phyloP scores from a whole-genome alignment of 169 alveolate species.

The Plasmodium falciparum region DNA sequence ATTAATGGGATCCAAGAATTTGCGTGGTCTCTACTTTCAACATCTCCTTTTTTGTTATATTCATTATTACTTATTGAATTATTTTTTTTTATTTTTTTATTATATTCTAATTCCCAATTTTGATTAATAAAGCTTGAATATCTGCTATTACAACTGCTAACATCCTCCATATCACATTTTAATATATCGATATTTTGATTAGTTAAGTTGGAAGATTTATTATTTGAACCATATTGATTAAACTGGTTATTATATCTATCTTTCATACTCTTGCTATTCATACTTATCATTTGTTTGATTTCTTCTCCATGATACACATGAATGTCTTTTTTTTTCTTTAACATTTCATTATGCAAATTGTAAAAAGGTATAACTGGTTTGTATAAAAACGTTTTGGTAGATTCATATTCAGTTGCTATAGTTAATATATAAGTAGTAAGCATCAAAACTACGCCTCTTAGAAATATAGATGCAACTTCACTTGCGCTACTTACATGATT shows the following conservation, averaged over 20 bases:
- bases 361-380: slow-evolving; percentile 76
- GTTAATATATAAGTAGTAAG: slow-evolving; percentile 69
- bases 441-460: slow-evolving; percentile 73
- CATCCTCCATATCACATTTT: slow-evolving; percentile 26
- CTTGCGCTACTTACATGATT: slow-evolving; percentile 70
- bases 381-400: slow-evolving; percentile 52
- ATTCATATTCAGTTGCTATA: slow-evolving; percentile 64
- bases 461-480: slow-evolving; percentile 75
- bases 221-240: slow-evolving; percentile 2
- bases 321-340: slow-evolving; percentile 32
- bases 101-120: slow-evolving; percentile 9
- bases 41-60: background rate
- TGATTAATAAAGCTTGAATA: slow-evolving; percentile 18
- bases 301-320: background rate
- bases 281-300: too few relatives aligned
- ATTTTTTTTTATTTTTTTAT: too few relatives aligned
- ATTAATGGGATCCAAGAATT: slow-evolving; percentile 59
- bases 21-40: too few relatives aligned
- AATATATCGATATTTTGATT: slow-evolving; percentile 7
- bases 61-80: slow-evolving; percentile 5
- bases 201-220: slow-evolving; percentile 22
- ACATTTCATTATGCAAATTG: slow-evolving; percentile 42
- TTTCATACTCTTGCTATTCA: slow-evolving; percentile 5
- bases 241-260: background rate
- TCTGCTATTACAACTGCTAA: slow-evolving; percentile 33